phyloP scores from a whole-genome alignment of 2,329 filamentous ascomycete genomes.

The Fusarium fujikuroi region DNA sequence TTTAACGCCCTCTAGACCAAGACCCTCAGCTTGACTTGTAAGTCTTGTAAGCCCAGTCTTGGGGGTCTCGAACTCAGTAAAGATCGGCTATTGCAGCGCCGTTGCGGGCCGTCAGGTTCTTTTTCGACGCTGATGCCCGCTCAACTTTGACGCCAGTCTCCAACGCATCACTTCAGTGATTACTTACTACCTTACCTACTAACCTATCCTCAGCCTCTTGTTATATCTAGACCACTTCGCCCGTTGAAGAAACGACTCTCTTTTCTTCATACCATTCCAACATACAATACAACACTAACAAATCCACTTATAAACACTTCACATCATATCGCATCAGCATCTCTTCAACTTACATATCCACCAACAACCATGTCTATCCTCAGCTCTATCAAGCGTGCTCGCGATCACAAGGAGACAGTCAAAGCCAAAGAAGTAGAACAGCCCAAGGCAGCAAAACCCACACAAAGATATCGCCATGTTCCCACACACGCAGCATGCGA shows the following conservation, averaged over 20 bases:
- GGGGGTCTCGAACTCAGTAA: slow-evolving; percentile 31
- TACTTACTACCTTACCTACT: background rate
- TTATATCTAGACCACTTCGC: slow-evolving; percentile 28
- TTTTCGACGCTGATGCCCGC: background rate
- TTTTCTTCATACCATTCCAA: slow-evolving; percentile 1
- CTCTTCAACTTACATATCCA: background rate
- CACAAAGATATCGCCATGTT: slow-evolving; percentile 65
- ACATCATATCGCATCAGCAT: background rate
- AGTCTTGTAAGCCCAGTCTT: background rate
- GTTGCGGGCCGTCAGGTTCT: slow-evolving; percentile 19
- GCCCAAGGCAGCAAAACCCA: slow-evolving; percentile 53
- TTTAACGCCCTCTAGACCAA: slow-evolving; percentile 27
- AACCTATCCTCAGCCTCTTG: background rate
- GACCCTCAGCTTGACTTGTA: background rate
- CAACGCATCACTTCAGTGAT: slow-evolving; percentile 14
- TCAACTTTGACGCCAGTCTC: slow-evolving; percentile 27
- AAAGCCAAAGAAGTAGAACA: slow-evolving; percentile 61
- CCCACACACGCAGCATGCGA: slow-evolving; percentile 71
- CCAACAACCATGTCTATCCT: slow-evolving; percentile 64
- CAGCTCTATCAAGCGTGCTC: slow-evolving; percentile 61
- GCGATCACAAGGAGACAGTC: slow-evolving; percentile 66
- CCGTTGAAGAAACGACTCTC: slow-evolving; percentile 1
- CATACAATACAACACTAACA: background rate
- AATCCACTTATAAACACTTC: background rate
- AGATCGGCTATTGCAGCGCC: slow-evolving; percentile 28